phyloP scores from a whole-genome alignment of 2,329 filamentous ascomycete genomes.

The Lachnellula arida region DNA sequence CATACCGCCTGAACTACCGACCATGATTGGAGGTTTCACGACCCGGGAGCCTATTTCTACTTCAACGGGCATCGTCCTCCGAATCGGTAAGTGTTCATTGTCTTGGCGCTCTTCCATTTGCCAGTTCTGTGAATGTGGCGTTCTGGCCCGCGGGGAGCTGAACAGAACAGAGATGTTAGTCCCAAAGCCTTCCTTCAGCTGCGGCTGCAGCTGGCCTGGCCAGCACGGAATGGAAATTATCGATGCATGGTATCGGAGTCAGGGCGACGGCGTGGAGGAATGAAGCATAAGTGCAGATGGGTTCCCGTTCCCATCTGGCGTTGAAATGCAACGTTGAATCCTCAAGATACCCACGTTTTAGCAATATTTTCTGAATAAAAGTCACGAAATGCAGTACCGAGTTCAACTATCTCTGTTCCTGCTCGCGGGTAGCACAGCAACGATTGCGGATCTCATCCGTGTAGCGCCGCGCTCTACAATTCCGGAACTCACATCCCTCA shows the following conservation, averaged over 20 bases:
- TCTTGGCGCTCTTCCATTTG: too few species aligned
- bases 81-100: too few species aligned
- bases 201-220: not conserved
- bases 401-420: not conserved
- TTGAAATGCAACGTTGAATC: not conserved
- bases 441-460: not conserved
- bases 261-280: not conserved
- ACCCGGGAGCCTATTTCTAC: too few species aligned
- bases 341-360: not conserved
- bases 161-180: too few species aligned
- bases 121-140: too few species aligned
- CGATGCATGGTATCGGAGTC: not conserved
- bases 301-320: not conserved
- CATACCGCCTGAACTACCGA: too few species aligned
- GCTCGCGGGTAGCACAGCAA: not conserved
- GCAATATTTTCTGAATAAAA: not conserved
- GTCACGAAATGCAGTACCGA: not conserved
- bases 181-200: not conserved
- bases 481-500: not conserved
- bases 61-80: too few species aligned
- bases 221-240: not conserved
- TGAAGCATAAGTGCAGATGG: not conserved
- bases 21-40: too few species aligned
- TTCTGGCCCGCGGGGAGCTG: too few species aligned
- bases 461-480: not conserved